Evolutionary conservation across 306 rosid genomes (phyloP).

Genomic region (Sechiopsis laciniata): DNA sequence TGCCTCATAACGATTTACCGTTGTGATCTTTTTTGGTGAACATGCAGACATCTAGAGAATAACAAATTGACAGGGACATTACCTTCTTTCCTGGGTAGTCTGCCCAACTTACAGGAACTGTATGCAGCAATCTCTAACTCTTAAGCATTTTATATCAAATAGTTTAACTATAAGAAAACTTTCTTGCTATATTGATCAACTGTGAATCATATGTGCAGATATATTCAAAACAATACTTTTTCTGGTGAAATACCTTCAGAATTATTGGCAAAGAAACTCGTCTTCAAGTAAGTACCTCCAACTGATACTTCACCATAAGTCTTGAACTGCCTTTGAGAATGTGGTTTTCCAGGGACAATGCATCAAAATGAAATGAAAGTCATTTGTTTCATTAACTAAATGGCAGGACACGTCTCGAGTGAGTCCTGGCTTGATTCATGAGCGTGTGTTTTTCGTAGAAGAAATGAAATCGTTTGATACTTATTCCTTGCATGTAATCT

Average conservation of each 20-base stretch:
- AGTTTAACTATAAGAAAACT: not conserved
- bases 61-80: conserved; percentile 66
- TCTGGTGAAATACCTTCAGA: conserved; percentile 72
- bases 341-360: conserved; percentile 17
- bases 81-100: conserved; percentile 69
- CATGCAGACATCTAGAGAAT: conserved; percentile 88
- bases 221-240: conserved; percentile 82
- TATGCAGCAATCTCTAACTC: conserved; percentile 37
- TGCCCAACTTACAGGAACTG: conserved; percentile 81
- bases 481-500: not conserved
- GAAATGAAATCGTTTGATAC: not conserved
- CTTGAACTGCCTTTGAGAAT: not conserved
- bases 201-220: conserved; percentile 40
- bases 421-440: not conserved
- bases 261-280: conserved; percentile 49
- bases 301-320: not conserved
- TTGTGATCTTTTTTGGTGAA: conserved; percentile 8
- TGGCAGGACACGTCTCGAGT: not conserved
- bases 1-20: not conserved
- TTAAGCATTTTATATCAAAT: not conserved
- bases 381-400: too few relatives aligned
- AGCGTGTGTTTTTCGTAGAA: not conserved
- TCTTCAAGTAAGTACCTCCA: conserved; percentile 51
- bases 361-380: not conserved
- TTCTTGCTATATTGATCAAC: not conserved